Base-by-base conservation (phyloP, 2,329 filamentous ascomycete species). In the Penicillium sp. region DNA sequence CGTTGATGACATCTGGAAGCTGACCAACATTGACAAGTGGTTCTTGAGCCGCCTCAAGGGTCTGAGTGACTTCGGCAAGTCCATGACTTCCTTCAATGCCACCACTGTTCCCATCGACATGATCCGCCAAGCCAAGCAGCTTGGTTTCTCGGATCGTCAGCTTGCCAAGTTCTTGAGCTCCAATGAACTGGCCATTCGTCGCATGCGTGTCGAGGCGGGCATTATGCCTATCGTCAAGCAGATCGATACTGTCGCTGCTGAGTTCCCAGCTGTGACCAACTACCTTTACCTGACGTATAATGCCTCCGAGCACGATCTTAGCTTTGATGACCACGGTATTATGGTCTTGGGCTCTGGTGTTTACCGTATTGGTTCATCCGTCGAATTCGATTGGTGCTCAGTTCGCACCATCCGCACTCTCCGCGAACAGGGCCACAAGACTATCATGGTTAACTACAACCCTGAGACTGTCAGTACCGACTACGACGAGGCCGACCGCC, bases 11-110 rank as follows among this genome's bases (percentile, higher is more conserved):
- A 96, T 99, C 69, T 96, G 92, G 91, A 89, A 96, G 71, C 81
- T 97, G 78, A 99, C 94, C 67, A 91, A 92, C 77, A 99, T 99
- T 64, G 94, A 97, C 77, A 96, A 95, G 74, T 99, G 94, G 94
- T 99, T 97, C 80, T 77, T 99, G 60, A 86, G 84, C 74, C 92
- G 90, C 72, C 85, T 99, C 51, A 95, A 95, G 83, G 87, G 88
- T 25, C 79, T 99, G 9, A 95, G 86, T 73, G 84, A 96, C 76
- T 96, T 97, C 64, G 86, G 86, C 68, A 92, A 91, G 75, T 72
- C 81, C 22, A 89, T 96, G 84, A 79, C 81, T 53, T 79, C 78
- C 43, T 89, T 85, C 74, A 81, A 78, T 60, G 86, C 91, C 40
- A 82, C 87, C 50, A 83, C 80, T 43, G 79, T 84, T 50, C 81